Conservation (phyloP, 345 rosid species). For the Dovyalis caffra region DNA sequence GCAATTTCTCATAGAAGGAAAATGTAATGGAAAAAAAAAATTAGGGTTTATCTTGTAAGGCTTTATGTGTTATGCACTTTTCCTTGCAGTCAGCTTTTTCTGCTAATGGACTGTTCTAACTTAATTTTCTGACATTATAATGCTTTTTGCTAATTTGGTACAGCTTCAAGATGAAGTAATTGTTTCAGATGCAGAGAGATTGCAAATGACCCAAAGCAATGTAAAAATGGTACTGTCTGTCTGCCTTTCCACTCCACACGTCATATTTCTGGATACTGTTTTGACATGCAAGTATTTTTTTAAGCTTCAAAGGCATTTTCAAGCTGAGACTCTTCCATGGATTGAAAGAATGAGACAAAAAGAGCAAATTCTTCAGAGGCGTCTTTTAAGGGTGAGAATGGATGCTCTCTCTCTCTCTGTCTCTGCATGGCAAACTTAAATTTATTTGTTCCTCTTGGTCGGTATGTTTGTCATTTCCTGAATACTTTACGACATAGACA, state of each 20-base stretch:
- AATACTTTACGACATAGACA: background rate
- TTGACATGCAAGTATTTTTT: slow-evolving; percentile 11
- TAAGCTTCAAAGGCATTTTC: slow-evolving; percentile 98
- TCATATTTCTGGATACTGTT: slow-evolving; percentile 18
- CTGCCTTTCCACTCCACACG: background rate
- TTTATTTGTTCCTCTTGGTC: background rate
- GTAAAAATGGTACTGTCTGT: slow-evolving; percentile 67
- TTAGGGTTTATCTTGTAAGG: background rate
- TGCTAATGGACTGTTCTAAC: background rate
- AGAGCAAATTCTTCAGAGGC: slow-evolving; percentile 94
- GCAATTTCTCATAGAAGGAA: background rate
- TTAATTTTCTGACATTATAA: slow-evolving; percentile 14
- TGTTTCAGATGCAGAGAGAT: slow-evolving; percentile 89
- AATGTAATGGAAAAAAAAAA: background rate
- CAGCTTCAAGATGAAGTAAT: slow-evolving; percentile 71
- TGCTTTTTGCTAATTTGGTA: slow-evolving; percentile 21
- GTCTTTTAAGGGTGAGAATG: slow-evolving; percentile 68
- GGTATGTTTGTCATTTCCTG: background rate
- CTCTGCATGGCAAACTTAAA: background rate
- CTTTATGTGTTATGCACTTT: background rate
- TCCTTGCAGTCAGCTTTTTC: background rate
- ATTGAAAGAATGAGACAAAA: slow-evolving; percentile 86
- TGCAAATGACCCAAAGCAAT: slow-evolving; percentile 79
- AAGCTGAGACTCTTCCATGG: slow-evolving; percentile 90
- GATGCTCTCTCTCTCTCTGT: background rate